phyloP scores from a whole-genome alignment of 495 filamentous ascomycete species.

The Pyronema omphalodes region DNA sequence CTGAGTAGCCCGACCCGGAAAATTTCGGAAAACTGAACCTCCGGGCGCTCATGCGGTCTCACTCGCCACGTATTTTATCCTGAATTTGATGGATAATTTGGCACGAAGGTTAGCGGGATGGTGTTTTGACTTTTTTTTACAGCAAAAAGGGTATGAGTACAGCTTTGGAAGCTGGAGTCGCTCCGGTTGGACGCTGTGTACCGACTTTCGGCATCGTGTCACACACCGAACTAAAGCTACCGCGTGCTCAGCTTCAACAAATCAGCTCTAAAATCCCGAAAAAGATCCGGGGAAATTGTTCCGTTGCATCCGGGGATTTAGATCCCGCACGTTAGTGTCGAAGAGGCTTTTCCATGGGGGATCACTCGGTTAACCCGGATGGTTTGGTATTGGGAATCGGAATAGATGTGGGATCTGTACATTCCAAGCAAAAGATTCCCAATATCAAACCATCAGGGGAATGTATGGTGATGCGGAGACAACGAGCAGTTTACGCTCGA shows the following conservation, averaged over 20 bases:
- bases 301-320: not conserved
- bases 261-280: not conserved
- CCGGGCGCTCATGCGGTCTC: not conserved
- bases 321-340: no score
- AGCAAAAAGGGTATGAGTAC: not conserved
- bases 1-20: not conserved
- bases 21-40: not conserved
- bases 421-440: no score
- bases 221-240: not conserved
- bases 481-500: no score
- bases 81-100: not conserved
- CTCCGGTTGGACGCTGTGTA: not conserved
- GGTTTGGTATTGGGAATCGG: no score
- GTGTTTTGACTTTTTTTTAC: not conserved
- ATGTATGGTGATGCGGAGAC: no score
- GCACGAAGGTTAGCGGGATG: not conserved
- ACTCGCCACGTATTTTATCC: not conserved
- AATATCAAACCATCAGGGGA: no score
- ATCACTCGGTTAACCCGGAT: no score
- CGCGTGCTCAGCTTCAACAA: not conserved
- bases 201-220: not conserved
- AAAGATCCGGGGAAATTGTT: not conserved
- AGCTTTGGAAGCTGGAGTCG: not conserved
- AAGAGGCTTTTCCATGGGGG: no score
- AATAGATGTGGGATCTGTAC: no score